Base-by-base conservation (phyloP, 768 basidiomycete species). In the Leccinum incarnatum region DNA sequence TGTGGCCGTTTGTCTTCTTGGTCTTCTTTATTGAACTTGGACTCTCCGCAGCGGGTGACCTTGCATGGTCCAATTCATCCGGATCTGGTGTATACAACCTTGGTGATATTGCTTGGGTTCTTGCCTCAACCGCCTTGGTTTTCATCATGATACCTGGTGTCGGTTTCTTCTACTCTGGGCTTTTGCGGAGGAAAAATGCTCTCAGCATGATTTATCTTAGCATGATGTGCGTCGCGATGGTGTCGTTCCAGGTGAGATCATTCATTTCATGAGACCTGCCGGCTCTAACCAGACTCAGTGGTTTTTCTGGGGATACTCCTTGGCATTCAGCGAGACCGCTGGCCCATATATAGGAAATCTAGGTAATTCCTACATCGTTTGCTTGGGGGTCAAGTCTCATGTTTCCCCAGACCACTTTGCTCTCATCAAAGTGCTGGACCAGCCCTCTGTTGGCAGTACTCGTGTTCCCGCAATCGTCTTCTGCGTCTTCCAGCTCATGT, bases 221-320 rank as follows among this genome's bases (percentile, higher is more conserved):
- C 55, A 86, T 94, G 81, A 81, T 88, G 65, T 82, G 84, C 0
- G 67, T 94, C 12, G 94, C 87, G 0, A 82, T 90, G 65, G 90
- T 93, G 32, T 87, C 87, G 4, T 93, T 94, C 77, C 89, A 93
- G 79, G 92, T 91, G 60, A 58, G 83, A 0, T 83, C 87, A 76
- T 83, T 86, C 57, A 61, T 81, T 9, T 25, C 2, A 5, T 34
- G 0, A 1, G 7, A 19, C 10, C 34, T 6, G 10, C 30, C 25
- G 21, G 8, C 6, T 30, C 64, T 64, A 19, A 67, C 23, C 5
- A 40, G 8, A 32, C 60, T 15, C 62, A 94, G 88, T 95, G 93
- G 93, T 95, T 93, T 79, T 95, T 96, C 81, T 97, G 95, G 95
- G 95, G 95, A 2, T 98, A 82, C 76, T 95, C 93, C 2, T 79